phyloP scores from a whole-genome alignment of 495 filamentous ascomycete species.

The Xylaria grammica region DNA sequence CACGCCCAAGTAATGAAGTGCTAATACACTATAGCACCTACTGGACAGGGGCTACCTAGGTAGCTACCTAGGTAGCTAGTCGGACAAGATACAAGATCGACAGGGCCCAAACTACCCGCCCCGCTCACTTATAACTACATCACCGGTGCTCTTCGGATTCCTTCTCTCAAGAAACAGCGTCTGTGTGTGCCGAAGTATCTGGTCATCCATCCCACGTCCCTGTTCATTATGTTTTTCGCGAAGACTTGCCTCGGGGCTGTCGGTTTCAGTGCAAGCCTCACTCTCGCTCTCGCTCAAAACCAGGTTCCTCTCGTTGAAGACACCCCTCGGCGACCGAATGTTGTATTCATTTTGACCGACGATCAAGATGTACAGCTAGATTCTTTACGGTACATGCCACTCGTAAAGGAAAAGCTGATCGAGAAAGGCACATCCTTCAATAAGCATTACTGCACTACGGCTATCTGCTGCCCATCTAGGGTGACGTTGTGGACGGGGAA shows the following conservation, averaged over 20 bases:
- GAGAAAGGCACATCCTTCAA: conserved; percentile 57
- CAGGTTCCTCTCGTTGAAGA: conserved; percentile 14
- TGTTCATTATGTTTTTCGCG: conserved; percentile 3
- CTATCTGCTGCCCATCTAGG: conserved; percentile 66
- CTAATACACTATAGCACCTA: no score
- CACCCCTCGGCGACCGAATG: conserved; percentile 29
- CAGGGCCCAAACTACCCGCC: not conserved
- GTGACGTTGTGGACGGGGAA: conserved; percentile 67
- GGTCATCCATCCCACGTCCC: no score
- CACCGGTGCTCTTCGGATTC: no score
- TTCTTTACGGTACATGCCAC: conserved; percentile 61
- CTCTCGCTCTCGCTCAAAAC: not conserved
- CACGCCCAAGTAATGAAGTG: no score
- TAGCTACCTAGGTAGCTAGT: no score
- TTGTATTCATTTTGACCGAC: conserved; percentile 63
- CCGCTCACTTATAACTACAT: no score
- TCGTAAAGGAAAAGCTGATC: conserved; percentile 52
- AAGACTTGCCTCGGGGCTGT: not conserved
- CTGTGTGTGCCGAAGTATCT: no score
- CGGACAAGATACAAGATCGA: no score
- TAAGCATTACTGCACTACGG: conserved; percentile 63
- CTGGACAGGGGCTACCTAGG: no score
- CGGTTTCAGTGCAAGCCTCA: not conserved
- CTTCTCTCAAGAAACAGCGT: no score
- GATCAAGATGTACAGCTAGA: conserved; percentile 64